Evolutionary conservation across 352 stramenopile genomes (phyloP), one percentile per base, ranked within the genome.

Genomic region (Phytopythium chamaehyphon): DNA sequence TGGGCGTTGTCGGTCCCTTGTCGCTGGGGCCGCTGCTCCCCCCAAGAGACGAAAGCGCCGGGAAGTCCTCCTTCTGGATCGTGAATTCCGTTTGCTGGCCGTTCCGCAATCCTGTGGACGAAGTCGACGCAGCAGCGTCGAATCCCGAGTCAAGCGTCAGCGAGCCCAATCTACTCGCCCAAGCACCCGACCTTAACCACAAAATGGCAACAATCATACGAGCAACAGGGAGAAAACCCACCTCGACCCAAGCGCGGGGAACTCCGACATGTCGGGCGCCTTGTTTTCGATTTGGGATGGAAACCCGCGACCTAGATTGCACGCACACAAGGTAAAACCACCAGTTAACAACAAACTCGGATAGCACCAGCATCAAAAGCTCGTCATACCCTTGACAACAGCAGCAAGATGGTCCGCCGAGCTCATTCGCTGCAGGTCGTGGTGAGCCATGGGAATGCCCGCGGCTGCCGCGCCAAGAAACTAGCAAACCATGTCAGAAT

Each of bases 11-110:
- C 23, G 79, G 57, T 19, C 46, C 66, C 61, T 88, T 88, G 33
- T 88, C 81, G 51, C 51, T 76, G 21, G 55, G 64, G 12, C 61
- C 58, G 18, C 59, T 62, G 44, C 44, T 40, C 9, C 53, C 33
- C 2, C 55, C 64, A 59, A 93, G 88, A 4, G 82, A 75, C n/a
- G 79, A 90, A 3, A 93, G 66, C 19, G 83, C 83, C 11, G 83
- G 83, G 47, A 93, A 93, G 31, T 93, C 83, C 47, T 93, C 83
- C 50, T 93, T 93, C 58, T 93, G 83, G 48, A 93, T 91, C 26
- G 87, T 71, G 70, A 93, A 93, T 59, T 93, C 83, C 8, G 83
- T 86, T 24, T 66, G 70, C 38, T 76, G 75, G 8, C 69, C 62
- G 2, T 72, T 62, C 0, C 72, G 67, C 40, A 72, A 60, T 31